Conservation (phyloP, 2,329 filamentous ascomycete species). For the Cyphellophora attinorum region DNA sequence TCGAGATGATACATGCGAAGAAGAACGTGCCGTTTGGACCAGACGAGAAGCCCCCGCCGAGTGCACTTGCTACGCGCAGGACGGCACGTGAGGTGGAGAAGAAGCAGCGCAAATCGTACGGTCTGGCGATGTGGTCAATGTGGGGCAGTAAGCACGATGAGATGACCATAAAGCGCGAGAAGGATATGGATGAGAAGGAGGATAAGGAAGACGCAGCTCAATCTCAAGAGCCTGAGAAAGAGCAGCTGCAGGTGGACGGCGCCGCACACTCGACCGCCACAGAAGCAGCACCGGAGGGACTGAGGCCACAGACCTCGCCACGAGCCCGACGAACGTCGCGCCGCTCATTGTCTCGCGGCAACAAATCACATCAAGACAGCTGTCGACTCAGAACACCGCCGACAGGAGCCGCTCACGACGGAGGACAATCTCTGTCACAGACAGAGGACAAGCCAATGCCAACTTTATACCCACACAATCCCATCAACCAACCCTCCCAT, state of each 20-base stretch:
- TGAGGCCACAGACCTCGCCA: slow-evolving; percentile 1
- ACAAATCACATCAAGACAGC: not conserved
- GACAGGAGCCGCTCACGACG: slow-evolving; percentile 1
- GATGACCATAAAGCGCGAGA: slow-evolving; percentile 45
- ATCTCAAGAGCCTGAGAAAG: not conserved
- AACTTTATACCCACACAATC: not conserved
- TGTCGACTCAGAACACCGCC: not conserved
- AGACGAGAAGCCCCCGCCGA: slow-evolving; percentile 72
- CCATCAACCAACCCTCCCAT: not conserved
- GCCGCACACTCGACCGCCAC: no score
- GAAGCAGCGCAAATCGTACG: slow-evolving; percentile 52
- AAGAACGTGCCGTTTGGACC: slow-evolving; percentile 56
- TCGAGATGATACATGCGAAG: slow-evolving; percentile 62
- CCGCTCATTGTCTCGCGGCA: not conserved
- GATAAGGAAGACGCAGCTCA: not conserved
- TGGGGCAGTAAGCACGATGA: slow-evolving; percentile 89
- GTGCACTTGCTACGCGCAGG: slow-evolving; percentile 66
- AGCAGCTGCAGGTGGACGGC: no score
- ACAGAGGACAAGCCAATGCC: slow-evolving; percentile 15
- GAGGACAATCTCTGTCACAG: slow-evolving; percentile 13
- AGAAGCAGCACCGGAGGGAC: not conserved
- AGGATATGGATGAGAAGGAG: not conserved
- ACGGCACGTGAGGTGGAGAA: slow-evolving; percentile 35
- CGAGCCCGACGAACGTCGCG: not conserved
- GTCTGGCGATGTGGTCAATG: slow-evolving; percentile 71